Conservation (phyloP, 1,284 basidiomycete genomes). For the Moesziomyces antarcticus region DNA sequence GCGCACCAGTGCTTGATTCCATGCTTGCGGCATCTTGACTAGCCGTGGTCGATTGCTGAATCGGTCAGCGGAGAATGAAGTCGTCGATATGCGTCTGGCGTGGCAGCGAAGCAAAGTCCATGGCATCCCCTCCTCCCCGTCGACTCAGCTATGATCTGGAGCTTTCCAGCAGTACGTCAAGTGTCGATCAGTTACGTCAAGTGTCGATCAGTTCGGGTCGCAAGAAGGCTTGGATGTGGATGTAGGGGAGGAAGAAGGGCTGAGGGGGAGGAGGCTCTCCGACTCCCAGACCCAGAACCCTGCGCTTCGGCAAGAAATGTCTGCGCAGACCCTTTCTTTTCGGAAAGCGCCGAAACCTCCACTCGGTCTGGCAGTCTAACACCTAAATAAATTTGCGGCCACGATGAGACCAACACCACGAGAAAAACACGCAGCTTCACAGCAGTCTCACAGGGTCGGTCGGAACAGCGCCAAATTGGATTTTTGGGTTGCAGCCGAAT, state of each 20-base stretch:
- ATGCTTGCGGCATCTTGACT: constrained; percentile 11
- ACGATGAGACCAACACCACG: too few relatives aligned
- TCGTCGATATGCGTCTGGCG: not conserved
- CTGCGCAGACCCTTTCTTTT: too few relatives aligned
- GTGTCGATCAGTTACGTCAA: too few relatives aligned
- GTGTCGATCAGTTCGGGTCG: too few relatives aligned
- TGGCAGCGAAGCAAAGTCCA: not conserved
- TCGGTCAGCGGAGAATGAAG: not conserved
- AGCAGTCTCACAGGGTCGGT: not conserved
- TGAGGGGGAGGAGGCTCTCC: too few relatives aligned
- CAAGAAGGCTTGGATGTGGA: too few relatives aligned
- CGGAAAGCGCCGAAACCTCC: not conserved
- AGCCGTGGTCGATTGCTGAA: not conserved
- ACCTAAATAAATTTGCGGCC: not conserved
- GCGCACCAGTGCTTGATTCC: constrained; percentile 36
- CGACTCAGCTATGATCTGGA: too few relatives aligned
- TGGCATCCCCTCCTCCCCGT: too few relatives aligned
- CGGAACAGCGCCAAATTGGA: not conserved
- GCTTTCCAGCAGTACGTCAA: too few relatives aligned
- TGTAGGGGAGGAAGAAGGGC: too few relatives aligned
- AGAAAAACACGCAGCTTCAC: not conserved
- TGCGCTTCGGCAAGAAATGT: too few relatives aligned
- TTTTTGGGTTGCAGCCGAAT: not conserved
- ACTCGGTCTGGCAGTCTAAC: not conserved
- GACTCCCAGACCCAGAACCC: too few relatives aligned